These are phyloP conservation scores for Aspergillus brunneoviolaceus DNA, from an alignment of 2,329 filamentous ascomycete species.

Conservation along the genomic window DNA sequence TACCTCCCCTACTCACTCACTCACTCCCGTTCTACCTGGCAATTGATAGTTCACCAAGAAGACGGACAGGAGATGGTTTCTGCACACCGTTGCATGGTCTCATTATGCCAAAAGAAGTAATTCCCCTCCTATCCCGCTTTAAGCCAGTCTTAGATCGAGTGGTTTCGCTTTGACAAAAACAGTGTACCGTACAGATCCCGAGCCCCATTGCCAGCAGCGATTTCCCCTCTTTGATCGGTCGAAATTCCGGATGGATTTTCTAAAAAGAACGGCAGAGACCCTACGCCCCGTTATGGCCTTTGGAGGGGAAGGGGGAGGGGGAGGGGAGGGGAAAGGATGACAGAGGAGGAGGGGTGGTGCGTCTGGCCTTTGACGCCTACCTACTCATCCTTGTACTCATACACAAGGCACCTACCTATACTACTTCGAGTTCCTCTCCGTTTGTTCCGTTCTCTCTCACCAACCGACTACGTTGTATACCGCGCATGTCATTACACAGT, in stretches of 20 bases:
- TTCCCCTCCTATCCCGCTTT: background rate
- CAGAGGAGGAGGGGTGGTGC: background rate
- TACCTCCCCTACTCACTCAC: background rate
- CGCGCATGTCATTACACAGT: background rate
- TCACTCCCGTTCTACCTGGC: background rate
- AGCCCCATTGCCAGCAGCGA: background rate
- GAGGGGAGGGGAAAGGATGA: no score
- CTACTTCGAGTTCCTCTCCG: background rate
- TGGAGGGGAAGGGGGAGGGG: background rate
- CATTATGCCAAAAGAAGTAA: constrained; percentile 1
- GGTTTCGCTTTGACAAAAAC: background rate
- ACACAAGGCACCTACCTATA: background rate
- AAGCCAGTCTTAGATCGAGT: background rate
- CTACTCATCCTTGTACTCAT: background rate
- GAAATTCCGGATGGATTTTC: background rate
- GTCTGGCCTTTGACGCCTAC: background rate
- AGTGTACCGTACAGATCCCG: background rate
- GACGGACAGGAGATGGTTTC: background rate
- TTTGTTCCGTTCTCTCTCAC: background rate
- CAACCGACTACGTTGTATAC: background rate
- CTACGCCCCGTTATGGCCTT: background rate
- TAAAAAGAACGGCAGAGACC: background rate
- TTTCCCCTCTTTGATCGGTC: background rate
- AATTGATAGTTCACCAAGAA: background rate
- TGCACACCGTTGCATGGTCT: background rate